Percentiles rank a stretch among this genome's conserved stretches.
Evolutionary conservation across 164 flowering plant genomes (phyloP).

Genomic region (Macadamia tetraphylla): DNA sequence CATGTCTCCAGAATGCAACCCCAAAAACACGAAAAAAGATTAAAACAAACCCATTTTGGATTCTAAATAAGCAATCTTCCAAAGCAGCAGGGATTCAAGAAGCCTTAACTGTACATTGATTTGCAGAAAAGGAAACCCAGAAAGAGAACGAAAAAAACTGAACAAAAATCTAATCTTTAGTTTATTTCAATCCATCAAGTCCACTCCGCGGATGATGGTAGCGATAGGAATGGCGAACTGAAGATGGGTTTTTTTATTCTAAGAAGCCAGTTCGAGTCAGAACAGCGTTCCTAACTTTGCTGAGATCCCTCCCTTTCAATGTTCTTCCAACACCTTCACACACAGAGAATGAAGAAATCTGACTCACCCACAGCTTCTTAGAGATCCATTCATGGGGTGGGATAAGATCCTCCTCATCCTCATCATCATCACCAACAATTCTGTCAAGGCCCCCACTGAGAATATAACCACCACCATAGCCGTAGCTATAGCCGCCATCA

Average conservation of each 20-base stretch:
- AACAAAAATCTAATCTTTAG: no score
- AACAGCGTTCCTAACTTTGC: constrained; percentile 72
- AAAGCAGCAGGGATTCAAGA: no score
- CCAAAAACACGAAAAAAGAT: no score
- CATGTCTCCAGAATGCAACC: no score
- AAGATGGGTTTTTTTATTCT: constrained; percentile 25
- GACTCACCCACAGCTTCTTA: constrained; percentile 56
- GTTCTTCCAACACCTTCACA: constrained; percentile 89
- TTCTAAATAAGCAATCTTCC: no score
- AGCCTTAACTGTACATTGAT: no score
- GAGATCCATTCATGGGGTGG: constrained; percentile 91
- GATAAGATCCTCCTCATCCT: constrained; percentile 40
- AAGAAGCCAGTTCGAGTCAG: constrained; percentile 75
- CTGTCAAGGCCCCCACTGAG: constrained; percentile 12
- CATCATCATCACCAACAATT: constrained; percentile 23
- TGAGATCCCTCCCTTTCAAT: constrained; percentile 87
- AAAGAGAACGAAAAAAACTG: no score
- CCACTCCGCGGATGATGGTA: no score
- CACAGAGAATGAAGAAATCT: constrained; percentile 70
- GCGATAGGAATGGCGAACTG: not conserved
- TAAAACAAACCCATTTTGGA: no score
- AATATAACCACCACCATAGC: constrained; percentile 2
- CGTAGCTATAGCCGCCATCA: not conserved
- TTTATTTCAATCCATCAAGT: no score
- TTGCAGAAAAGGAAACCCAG: no score